Evolutionary conservation across 164 flowering plant species (phyloP).

Genomic region (Dillenia turbinata): DNA sequence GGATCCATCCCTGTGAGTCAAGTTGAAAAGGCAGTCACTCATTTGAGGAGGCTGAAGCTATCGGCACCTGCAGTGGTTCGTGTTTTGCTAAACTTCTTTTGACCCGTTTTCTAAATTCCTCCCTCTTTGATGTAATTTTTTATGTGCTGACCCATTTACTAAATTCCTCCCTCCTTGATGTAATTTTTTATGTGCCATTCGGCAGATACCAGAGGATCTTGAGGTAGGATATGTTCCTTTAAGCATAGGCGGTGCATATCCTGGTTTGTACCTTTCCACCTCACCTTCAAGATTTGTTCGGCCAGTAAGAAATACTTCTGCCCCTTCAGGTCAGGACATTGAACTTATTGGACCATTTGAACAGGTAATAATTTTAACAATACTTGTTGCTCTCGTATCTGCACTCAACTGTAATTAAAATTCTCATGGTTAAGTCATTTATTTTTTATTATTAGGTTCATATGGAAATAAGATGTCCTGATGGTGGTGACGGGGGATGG

Average conservation of each 20-base stretch:
- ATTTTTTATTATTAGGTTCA: slow-evolving; percentile 44
- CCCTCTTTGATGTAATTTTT: neutral
- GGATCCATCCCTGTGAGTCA: slow-evolving; percentile 51
- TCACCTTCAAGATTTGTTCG: slow-evolving; percentile 86
- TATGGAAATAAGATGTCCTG: slow-evolving; percentile 92
- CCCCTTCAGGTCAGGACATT: slow-evolving; percentile 34
- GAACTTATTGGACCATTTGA: slow-evolving; percentile 97
- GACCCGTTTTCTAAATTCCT: neutral
- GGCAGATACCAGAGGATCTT: slow-evolving; percentile 84
- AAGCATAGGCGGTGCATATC: slow-evolving; percentile 79
- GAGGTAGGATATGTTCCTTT: slow-evolving; percentile 94
- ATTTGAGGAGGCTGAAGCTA: slow-evolving; percentile 65
- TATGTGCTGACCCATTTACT: neutral
- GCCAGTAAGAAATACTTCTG: slow-evolving; percentile 71
- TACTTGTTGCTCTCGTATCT: too few relatives aligned
- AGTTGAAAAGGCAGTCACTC: slow-evolving; percentile 57
- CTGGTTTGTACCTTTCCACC: slow-evolving; percentile 80
- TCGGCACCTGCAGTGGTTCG: slow-evolving; percentile 49
- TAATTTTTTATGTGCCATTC: neutral
- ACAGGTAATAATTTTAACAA: slow-evolving; percentile 41
- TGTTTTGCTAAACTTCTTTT: slow-evolving; percentile 4
- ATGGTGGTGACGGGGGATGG: slow-evolving; percentile 94
- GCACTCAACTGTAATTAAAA: neutral
- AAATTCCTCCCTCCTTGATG: neutral
- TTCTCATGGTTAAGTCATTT: neutral